Conservation (phyloP, 805 yeast genomes). For the Scheffersomyces spartinae region DNA sequence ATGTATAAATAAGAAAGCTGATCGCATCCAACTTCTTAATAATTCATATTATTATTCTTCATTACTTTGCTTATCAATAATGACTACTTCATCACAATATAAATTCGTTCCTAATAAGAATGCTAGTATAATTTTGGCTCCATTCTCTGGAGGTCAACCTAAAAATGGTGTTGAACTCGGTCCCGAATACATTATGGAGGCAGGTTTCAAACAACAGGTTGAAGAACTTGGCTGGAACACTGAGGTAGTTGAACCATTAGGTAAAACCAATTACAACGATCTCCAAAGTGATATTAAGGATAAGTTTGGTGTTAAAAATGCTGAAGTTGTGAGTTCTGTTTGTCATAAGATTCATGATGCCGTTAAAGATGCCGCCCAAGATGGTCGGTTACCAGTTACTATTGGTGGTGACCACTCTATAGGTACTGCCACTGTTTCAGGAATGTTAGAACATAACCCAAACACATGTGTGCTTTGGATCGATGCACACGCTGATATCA, state of each 20-base stretch:
- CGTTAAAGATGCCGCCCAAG: constrained; percentile 38
- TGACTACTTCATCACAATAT: no score
- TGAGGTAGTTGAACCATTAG: constrained; percentile 40
- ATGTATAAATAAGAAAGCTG: no score
- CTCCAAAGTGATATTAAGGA: constrained; percentile 34
- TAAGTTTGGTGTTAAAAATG: constrained; percentile 52
- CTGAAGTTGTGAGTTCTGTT: constrained; percentile 67
- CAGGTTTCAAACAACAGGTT: constrained; percentile 58
- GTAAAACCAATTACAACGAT: constrained; percentile 32
- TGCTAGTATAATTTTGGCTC: constrained; percentile 73
- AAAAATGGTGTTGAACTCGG: constrained; percentile 91
- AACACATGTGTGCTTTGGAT: constrained; percentile 91
- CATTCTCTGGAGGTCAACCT: constrained; percentile 94
- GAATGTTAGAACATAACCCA: constrained; percentile 67
- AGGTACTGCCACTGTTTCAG: constrained; percentile 87
- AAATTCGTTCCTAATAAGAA: constrained; percentile 43
- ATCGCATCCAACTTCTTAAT: no score
- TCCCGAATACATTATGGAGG: constrained; percentile 67
- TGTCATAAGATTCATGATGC: constrained; percentile 51
- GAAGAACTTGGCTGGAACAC: constrained; percentile 65
- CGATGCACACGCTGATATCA: constrained; percentile 97
- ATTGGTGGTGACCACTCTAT: constrained; percentile 96
- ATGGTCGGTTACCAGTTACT: constrained; percentile 57
- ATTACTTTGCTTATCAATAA: no score
- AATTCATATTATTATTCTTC: no score